Evolutionary conservation across 179 eudicot genomes (phyloP).

Genomic region (Carnegiea gigantea): DNA sequence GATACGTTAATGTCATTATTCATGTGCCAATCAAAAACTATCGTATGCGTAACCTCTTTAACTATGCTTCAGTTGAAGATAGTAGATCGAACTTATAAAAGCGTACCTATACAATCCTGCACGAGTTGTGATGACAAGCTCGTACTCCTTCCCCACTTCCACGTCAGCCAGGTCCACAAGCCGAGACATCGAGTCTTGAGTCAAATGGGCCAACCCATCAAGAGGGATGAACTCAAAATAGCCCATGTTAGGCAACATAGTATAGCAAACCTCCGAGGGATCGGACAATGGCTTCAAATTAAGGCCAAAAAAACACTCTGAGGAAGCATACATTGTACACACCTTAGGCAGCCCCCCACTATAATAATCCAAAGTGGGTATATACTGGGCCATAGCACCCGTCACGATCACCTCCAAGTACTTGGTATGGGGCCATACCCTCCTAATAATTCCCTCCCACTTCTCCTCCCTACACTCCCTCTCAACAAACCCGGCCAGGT

Average conservation of each 20-base stretch:
- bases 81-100: background rate
- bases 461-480: constrained; percentile 53
- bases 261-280: constrained; percentile 73
- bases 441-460: constrained; percentile 66
- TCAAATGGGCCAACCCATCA: constrained; percentile 26
- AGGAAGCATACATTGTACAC: constrained; percentile 81
- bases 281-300: constrained; percentile 63
- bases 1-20: background rate
- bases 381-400: constrained; percentile 90
- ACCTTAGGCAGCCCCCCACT: constrained; percentile 67
- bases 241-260: constrained; percentile 81
- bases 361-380: constrained; percentile 71
- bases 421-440: constrained; percentile 80
- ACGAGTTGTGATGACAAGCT: constrained; percentile 74
- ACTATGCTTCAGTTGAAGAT: too few species aligned
- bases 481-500: constrained; percentile 45
- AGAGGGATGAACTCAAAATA: constrained; percentile 79
- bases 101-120: constrained; percentile 40
- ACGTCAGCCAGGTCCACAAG: constrained; percentile 65
- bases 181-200: constrained; percentile 37
- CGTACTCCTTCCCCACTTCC: constrained; percentile 78
- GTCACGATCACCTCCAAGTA: constrained; percentile 84
- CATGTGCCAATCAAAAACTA: too few species aligned
- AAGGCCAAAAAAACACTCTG: constrained; percentile 78
- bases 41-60: too few species aligned